Conservation (phyloP, 495 filamentous ascomycete species). For the Penicillium alfredii region DNA sequence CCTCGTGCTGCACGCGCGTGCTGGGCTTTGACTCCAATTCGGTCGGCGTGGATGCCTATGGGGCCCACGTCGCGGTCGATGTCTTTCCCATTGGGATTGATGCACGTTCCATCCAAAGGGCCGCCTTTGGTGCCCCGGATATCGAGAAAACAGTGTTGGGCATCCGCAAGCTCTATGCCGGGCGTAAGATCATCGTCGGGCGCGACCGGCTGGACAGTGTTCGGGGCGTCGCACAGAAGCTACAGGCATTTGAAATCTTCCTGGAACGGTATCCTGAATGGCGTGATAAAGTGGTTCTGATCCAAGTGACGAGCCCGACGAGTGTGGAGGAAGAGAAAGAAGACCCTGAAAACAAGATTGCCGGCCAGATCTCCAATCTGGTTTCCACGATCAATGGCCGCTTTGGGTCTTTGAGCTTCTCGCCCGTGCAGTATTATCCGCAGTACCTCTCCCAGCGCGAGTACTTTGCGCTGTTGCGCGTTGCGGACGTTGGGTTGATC, state of each 20-base stretch:
- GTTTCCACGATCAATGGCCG: constrained; percentile 85
- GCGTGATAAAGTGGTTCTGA: constrained; percentile 85
- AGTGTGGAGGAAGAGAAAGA: constrained; percentile 67
- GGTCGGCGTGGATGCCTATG: constrained; percentile 80
- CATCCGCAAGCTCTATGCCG: constrained; percentile 67
- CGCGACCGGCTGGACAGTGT: constrained; percentile 86
- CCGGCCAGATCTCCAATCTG: constrained; percentile 77
- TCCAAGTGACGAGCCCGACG: constrained; percentile 89
- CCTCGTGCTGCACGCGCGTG: constrained; percentile 83
- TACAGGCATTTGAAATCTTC: constrained; percentile 88
- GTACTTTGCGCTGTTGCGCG: constrained; percentile 84
- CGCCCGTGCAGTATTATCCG: constrained; percentile 86
- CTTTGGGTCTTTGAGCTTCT: constrained; percentile 77
- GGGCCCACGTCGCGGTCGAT: constrained; percentile 78
- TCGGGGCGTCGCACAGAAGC: constrained; percentile 83
- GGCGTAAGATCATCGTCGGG: constrained; percentile 90
- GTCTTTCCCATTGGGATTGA: constrained; percentile 91
- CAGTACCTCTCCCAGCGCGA: constrained; percentile 82
- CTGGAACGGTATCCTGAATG: constrained; percentile 81
- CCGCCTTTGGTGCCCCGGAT: constrained; percentile 60
- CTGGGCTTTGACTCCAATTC: constrained; percentile 76
- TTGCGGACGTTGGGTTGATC: constrained; percentile 83
- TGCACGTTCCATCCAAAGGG: constrained; percentile 59
- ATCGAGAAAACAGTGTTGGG: constrained; percentile 60
- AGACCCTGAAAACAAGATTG: constrained; percentile 61